Percentiles rank a stretch among this genome's conserved stretches.
phyloP scores from a whole-genome alignment of 176 grass and related monocot species.

The Oryza officinalis region DNA sequence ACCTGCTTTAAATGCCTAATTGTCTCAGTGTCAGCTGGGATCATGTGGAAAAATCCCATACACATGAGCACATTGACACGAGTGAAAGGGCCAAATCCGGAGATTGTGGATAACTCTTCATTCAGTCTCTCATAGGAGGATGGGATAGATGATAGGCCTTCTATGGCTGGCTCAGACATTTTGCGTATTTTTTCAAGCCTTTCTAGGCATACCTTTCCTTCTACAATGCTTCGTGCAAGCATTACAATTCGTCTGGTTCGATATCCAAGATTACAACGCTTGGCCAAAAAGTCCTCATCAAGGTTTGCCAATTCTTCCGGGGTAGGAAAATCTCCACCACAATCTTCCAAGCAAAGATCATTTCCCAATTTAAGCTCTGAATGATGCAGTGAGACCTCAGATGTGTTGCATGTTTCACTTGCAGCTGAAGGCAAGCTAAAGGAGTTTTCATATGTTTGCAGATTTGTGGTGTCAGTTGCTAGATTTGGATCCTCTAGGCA shows the following conservation, averaged over 20 bases:
- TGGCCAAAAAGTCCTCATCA: conserved; percentile 49
- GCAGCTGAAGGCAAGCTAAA: not conserved
- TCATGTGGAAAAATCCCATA: conserved; percentile 75
- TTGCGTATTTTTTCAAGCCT: conserved; percentile 54
- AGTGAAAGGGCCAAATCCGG: conserved; percentile 81
- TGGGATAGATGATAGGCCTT: conserved; percentile 33
- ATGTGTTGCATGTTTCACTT: conserved; percentile 23
- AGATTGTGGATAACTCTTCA: conserved; percentile 46
- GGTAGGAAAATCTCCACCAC: conserved; percentile 61
- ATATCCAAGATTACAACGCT: conserved; percentile 69
- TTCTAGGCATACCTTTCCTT: conserved; percentile 47
- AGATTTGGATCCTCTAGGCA: not conserved
- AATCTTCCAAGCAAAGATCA: not conserved
- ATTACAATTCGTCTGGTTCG: conserved; percentile 59
- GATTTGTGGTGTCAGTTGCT: not conserved
- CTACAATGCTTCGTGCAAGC: conserved; percentile 59
- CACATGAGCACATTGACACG: conserved; percentile 80
- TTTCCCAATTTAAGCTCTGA: not conserved
- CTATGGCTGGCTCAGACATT: conserved; percentile 19
- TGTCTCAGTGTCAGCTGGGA: conserved; percentile 76
- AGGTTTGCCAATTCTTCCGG: conserved; percentile 61
- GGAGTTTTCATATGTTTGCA: conserved; percentile 4
- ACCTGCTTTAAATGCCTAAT: conserved; percentile 78
- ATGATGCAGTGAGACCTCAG: conserved; percentile 8
- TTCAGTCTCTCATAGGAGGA: conserved; percentile 50